Conservation (phyloP, 2,329 filamentous ascomycete genomes). For the Herpotrichia juniperi region DNA sequence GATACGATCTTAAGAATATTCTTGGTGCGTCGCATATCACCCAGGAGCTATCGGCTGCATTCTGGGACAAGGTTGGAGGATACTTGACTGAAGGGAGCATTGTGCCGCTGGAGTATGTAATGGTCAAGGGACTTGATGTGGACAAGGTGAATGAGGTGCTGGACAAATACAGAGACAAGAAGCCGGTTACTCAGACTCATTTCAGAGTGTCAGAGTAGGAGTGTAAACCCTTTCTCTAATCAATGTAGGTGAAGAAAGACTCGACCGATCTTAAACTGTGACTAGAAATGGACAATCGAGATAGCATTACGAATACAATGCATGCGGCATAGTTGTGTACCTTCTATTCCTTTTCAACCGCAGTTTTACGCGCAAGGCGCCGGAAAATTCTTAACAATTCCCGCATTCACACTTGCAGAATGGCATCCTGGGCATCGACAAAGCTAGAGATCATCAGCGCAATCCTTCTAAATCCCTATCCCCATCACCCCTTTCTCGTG, state of each 20-base stretch:
- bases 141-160: slow-evolving; percentile 46
- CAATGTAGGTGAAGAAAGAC: no score
- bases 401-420: slow-evolving; percentile 22
- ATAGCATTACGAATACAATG: no score
- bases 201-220: slow-evolving; percentile 12
- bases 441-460: slow-evolving; percentile 14
- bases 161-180: slow-evolving; percentile 47
- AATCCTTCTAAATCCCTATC: neutral
- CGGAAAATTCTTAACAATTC: slow-evolving; percentile 23
- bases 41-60: slow-evolving; percentile 29
- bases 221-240: no score
- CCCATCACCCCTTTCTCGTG: no score
- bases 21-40: slow-evolving; percentile 28
- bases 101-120: slow-evolving; percentile 32
- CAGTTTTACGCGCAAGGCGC: no score
- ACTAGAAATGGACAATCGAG: no score
- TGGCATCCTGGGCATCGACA: slow-evolving; percentile 33
- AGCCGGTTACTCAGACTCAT: slow-evolving; percentile 19
- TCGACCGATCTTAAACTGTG: no score
- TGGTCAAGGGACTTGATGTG: slow-evolving; percentile 11
- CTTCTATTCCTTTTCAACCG: no score
- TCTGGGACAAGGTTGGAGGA: slow-evolving; percentile 39
- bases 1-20: slow-evolving; percentile 36
- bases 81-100: slow-evolving; percentile 41
- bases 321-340: no score